These are phyloP conservation scores for Mucor lusitanicus DNA, from an alignment of 371 early-diverging fungal genomes.

Conservation along the genomic window DNA sequence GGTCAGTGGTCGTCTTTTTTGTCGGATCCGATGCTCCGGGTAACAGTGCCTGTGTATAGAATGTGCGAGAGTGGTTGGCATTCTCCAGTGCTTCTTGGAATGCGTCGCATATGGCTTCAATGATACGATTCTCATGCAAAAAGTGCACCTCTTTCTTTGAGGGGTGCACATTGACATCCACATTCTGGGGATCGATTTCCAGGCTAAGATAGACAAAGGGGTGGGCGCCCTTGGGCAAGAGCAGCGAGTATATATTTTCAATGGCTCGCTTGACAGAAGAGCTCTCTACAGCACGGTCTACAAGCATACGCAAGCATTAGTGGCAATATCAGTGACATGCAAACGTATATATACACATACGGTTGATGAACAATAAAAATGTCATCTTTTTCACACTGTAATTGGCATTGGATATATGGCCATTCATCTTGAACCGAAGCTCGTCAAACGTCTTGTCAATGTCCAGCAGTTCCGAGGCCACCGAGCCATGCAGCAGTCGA, in stretches of 20 bases:
- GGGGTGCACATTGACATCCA: conserved; percentile 97
- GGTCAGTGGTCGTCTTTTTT: background rate
- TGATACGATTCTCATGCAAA: conserved; percentile 84
- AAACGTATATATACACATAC: conserved; percentile 45
- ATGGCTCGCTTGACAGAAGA: conserved; percentile 76
- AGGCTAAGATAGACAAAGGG: conserved; percentile 94
- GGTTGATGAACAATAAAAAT: conserved; percentile 94
- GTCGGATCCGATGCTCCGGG: conserved; percentile 28
- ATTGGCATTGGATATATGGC: conserved; percentile 82
- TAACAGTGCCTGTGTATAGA: conserved; percentile 52
- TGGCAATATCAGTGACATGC: background rate
- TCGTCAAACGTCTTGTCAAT: conserved; percentile 45
- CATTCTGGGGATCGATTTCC: conserved; percentile 75
- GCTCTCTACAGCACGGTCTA: conserved; percentile 90
- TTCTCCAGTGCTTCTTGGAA: conserved; percentile 59
- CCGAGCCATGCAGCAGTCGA: conserved; percentile 77
- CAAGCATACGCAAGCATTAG: background rate
- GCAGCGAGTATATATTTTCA: conserved; percentile 74
- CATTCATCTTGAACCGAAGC: conserved; percentile 62
- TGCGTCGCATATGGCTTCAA: conserved; percentile 63
- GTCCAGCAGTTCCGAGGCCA: conserved; percentile 74
- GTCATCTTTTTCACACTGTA: conserved; percentile 76
- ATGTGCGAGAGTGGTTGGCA: conserved; percentile 55
- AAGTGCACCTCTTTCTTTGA: conserved; percentile 69
- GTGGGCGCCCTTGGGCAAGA: conserved; percentile 85